Evolutionary conservation across 129 eudicot species (phyloP).

Genomic region (Artemisia annua): DNA sequence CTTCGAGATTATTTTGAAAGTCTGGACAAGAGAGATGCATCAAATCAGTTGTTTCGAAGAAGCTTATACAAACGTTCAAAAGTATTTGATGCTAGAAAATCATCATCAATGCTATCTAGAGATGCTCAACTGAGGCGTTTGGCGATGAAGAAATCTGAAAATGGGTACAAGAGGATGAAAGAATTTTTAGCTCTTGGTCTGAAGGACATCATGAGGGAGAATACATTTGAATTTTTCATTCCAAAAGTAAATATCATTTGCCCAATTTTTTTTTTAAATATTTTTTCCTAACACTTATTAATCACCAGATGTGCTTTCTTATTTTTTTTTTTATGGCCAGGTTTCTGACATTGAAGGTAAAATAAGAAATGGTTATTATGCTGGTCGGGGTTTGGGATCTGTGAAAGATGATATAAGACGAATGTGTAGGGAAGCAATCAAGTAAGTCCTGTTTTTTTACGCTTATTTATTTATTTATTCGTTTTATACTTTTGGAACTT

Average conservation of each 20-base stretch:
- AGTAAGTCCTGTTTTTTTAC: constrained; percentile 42
- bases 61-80: constrained; percentile 94
- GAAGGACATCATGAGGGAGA: constrained; percentile 79
- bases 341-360: constrained; percentile 76
- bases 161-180: constrained; percentile 79
- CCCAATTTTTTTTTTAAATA: neutral
- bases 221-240: constrained; percentile 72
- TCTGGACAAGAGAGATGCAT: constrained; percentile 74
- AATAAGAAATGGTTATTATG: constrained; percentile 82
- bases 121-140: constrained; percentile 88
- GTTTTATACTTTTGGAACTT: neutral
- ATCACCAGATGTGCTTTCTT: neutral
- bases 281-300: neutral
- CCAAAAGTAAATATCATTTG: constrained; percentile 56
- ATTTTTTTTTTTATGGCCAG: constrained; percentile 40
- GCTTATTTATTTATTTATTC: neutral
- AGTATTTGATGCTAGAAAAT: constrained; percentile 82
- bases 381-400: constrained; percentile 75
- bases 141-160: constrained; percentile 78
- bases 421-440: constrained; percentile 91
- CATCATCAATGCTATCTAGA: constrained; percentile 81
- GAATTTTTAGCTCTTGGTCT: constrained; percentile 63
- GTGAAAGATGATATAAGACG: constrained; percentile 84
- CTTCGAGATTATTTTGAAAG: constrained; percentile 87
- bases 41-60: constrained; percentile 79